These are phyloP conservation scores for Xylaria cubensis DNA, from an alignment of 495 filamentous ascomycete species.

Conservation along the genomic window DNA sequence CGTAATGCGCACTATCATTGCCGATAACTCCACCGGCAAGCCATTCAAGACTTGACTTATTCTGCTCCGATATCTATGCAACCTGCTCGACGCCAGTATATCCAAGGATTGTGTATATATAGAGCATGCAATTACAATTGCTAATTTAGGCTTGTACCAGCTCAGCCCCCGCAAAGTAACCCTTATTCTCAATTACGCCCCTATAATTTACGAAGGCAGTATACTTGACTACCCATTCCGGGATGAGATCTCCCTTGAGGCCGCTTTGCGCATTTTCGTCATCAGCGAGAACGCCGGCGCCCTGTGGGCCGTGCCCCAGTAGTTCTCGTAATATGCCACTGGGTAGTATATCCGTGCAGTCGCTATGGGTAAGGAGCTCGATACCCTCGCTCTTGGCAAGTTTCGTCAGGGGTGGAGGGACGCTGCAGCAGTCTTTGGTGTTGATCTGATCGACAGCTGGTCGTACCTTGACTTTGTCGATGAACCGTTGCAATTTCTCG, in stretches of 20 bases:
- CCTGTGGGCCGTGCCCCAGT: constrained; percentile 69
- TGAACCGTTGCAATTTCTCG: constrained; percentile 70
- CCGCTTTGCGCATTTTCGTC: constrained; percentile 52
- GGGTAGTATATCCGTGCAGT: constrained; percentile 90
- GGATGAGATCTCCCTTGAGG: constrained; percentile 76
- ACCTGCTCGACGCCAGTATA: constrained; percentile 15
- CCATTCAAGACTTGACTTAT: background rate
- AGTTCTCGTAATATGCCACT: constrained; percentile 83
- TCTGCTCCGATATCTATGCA: constrained; percentile 21
- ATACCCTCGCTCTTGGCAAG: constrained; percentile 86
- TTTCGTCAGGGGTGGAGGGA: constrained; percentile 84
- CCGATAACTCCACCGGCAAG: background rate
- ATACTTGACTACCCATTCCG: constrained; percentile 97
- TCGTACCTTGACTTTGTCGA: constrained; percentile 66
- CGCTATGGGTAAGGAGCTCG: constrained; percentile 91
- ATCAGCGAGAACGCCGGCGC: constrained; percentile 71
- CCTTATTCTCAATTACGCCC: constrained; percentile 98
- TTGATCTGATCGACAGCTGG: constrained; percentile 97
- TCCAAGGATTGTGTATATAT: constrained; percentile 10
- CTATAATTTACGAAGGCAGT: constrained; percentile 95
- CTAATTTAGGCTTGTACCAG: constrained; percentile 47
- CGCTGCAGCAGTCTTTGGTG: constrained; percentile 93
- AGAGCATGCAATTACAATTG: constrained; percentile 12
- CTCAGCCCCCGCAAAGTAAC: constrained; percentile 88
- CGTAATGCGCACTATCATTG: constrained; percentile 23